phyloP scores from a whole-genome alignment of 2,329 filamentous ascomycete genomes.

The Talaromyces pinophilus region DNA sequence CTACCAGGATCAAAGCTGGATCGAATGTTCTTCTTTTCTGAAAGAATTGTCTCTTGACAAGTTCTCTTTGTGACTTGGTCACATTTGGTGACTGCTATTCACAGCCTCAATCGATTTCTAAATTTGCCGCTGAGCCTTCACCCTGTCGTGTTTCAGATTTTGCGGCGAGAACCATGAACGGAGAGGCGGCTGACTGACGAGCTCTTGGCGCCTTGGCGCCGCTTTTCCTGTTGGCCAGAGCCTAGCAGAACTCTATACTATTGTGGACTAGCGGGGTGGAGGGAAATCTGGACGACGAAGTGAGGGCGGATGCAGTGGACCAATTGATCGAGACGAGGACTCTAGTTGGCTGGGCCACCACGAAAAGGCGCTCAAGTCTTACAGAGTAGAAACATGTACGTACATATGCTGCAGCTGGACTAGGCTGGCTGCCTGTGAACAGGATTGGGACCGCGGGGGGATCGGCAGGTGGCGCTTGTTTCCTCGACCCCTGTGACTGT shows the following conservation, averaged over 20 bases:
- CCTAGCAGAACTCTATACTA: not conserved
- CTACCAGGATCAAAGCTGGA: not conserved
- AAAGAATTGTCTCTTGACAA: not conserved
- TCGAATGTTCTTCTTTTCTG: not conserved
- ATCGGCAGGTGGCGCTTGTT: constrained; percentile 21
- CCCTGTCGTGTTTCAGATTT: constrained; percentile 6
- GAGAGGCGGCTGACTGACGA: not conserved
- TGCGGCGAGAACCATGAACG: not conserved
- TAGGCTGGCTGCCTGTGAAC: not conserved
- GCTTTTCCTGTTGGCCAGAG: not conserved
- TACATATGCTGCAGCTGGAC: not conserved
- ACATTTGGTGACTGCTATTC: not conserved
- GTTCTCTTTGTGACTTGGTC: not conserved
- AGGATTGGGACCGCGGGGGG: constrained; percentile 15
- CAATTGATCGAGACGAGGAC: constrained; percentile 8
- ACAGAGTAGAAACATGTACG: not conserved
- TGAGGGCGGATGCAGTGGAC: constrained; percentile 7
- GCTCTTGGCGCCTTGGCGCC: not conserved
- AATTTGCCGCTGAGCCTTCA: constrained; percentile 12
- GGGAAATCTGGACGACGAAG: not conserved
- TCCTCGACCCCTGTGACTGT: not conserved
- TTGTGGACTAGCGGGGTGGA: not conserved
- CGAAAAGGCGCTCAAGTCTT: not conserved
- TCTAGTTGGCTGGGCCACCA: not conserved
- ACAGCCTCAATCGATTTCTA: not conserved